phyloP scores from a whole-genome alignment of 225 moss, liverwort and hornwort species.

The Sphagnum contortum region DNA sequence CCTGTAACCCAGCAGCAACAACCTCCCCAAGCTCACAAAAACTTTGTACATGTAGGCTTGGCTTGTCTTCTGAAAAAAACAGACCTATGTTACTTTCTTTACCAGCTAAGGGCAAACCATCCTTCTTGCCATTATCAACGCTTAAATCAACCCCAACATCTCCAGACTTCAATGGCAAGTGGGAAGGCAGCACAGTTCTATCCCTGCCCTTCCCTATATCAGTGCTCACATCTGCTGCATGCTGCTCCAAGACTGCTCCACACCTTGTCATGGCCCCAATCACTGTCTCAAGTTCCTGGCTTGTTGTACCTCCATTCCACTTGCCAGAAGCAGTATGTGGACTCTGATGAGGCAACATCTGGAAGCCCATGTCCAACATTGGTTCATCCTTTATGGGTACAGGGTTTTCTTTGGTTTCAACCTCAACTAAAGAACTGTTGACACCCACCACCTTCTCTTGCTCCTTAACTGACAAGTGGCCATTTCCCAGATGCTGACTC shows the following conservation, averaged over 20 bases:
- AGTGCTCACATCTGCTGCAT: slow-evolving; percentile 10
- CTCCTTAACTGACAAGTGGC: slow-evolving; percentile 36
- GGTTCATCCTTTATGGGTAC: slow-evolving; percentile 18
- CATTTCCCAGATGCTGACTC: slow-evolving; percentile 59
- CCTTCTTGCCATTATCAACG: slow-evolving; percentile 12
- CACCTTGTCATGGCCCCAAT: slow-evolving; percentile 18
- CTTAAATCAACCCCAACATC: slow-evolving; percentile 11
- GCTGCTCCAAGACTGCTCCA: slow-evolving; percentile 13
- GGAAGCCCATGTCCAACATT: slow-evolving; percentile 28
- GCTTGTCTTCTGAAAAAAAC: not conserved
- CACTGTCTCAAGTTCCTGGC: slow-evolving; percentile 13
- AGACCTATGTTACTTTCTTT: slow-evolving; percentile 4
- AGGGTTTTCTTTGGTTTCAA: slow-evolving; percentile 10
- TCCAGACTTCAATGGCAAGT: slow-evolving; percentile 11
- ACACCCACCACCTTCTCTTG: slow-evolving; percentile 22
- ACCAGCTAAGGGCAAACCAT: slow-evolving; percentile 3
- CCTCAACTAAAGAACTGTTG: slow-evolving; percentile 7
- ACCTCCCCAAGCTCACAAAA: slow-evolving; percentile 11
- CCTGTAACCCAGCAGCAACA: not conserved
- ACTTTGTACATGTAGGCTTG: slow-evolving; percentile 8
- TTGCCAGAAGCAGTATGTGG: slow-evolving; percentile 21
- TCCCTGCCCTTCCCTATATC: slow-evolving; percentile 7
- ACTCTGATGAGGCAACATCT: slow-evolving; percentile 19
- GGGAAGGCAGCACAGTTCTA: slow-evolving; percentile 8
- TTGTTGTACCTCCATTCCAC: slow-evolving; percentile 18